A percentile compares a stretch with the other conserved stretches of the same genome.
Conservation (phyloP, 176 grass and related monocot species). For the Secale cereale region DNA sequence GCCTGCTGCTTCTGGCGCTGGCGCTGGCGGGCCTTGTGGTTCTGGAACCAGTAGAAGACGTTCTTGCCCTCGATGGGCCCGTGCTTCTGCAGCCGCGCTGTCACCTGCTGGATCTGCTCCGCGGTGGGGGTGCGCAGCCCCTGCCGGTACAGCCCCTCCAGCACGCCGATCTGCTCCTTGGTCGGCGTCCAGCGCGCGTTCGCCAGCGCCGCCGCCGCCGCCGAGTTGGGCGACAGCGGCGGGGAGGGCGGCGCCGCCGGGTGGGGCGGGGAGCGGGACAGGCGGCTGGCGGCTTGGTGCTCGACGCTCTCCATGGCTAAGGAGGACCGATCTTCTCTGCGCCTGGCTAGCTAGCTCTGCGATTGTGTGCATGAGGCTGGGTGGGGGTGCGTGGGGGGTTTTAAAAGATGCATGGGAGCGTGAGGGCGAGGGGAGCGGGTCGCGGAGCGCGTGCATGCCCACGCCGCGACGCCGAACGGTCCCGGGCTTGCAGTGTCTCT, state of each 20-base stretch:
- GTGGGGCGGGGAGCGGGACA: neutral
- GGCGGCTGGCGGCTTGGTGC: neutral
- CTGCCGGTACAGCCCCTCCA: slow-evolving; percentile 69
- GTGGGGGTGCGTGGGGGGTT: neutral
- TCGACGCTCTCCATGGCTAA: neutral
- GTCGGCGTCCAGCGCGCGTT: slow-evolving; percentile 75
- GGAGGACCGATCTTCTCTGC: too few relatives aligned
- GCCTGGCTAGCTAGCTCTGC: too few relatives aligned
- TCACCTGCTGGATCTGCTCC: slow-evolving; percentile 84
- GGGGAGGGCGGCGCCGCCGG: neutral
- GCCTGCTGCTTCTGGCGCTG: slow-evolving; percentile 79
- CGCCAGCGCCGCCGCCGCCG: neutral
- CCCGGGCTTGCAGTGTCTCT: neutral
- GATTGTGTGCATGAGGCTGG: neutral
- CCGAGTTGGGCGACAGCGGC: slow-evolving; percentile 17
- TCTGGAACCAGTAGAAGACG: slow-evolving; percentile 99
- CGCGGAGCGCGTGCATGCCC: neutral
- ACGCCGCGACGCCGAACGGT: slow-evolving; percentile 7
- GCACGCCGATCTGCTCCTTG: slow-evolving; percentile 77
- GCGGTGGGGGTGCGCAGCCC: slow-evolving; percentile 64
- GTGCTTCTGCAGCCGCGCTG: slow-evolving; percentile 53
- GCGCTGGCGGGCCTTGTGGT: slow-evolving; percentile 89
- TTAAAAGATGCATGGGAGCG: slow-evolving; percentile 42
- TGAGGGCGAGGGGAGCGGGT: neutral
- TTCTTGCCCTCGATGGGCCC: slow-evolving; percentile 91